A percentile compares a stretch with the other conserved stretches of the same genome.
Evolutionary conservation across 1,139 yeast species (phyloP).

Genomic region (Protomyces inundatus): DNA sequence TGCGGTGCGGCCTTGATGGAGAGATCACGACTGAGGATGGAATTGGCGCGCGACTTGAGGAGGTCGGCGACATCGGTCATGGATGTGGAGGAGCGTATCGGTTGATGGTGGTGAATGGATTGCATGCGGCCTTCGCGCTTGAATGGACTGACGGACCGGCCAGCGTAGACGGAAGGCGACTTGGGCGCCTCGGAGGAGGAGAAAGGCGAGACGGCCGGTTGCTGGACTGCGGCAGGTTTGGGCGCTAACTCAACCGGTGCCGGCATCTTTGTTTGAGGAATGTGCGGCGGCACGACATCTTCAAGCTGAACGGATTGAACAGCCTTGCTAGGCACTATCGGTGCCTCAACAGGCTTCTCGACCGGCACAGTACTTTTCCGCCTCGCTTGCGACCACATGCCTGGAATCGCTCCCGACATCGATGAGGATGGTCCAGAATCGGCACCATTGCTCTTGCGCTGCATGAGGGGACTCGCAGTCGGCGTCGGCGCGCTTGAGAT

Average conservation of each 20-base stretch:
- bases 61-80: slow-evolving; percentile 14
- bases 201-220: neutral
- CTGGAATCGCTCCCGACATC: neutral
- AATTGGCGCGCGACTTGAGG: slow-evolving; percentile 1
- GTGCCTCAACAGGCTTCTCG: neutral
- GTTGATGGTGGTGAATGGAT: neutral
- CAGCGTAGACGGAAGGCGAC: neutral
- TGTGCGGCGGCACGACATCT: neutral
- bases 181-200: neutral
- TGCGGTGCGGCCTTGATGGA: neutral
- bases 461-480: neutral
- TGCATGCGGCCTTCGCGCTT: neutral
- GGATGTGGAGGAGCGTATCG: neutral
- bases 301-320: neutral
- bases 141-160: neutral
- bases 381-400: neutral
- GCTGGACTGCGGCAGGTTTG: neutral
- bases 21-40: neutral
- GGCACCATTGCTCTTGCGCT: neutral
- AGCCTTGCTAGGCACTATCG: neutral
- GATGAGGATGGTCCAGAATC: neutral
- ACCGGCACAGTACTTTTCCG: neutral
- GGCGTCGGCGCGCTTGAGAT: neutral
- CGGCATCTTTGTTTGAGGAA: neutral
- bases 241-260: neutral